Percentiles rank a stretch among this genome's conserved stretches.
Conservation (phyloP, 2,329 filamentous ascomycete species). For the Colletotrichum chlorophyti region DNA sequence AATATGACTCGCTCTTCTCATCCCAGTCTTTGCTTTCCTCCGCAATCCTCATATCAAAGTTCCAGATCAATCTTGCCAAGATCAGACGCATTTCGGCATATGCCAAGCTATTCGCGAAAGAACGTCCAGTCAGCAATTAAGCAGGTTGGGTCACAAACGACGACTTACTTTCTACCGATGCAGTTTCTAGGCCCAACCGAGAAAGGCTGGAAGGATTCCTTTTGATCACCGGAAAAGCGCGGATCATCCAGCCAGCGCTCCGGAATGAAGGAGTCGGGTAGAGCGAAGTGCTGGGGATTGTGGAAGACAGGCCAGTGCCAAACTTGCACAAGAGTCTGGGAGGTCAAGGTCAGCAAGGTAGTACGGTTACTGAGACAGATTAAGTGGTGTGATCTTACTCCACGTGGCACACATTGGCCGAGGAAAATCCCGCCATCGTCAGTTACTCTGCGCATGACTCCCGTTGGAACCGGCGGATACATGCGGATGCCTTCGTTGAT, state of each 20-base stretch:
- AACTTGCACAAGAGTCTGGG: slow-evolving; percentile 24
- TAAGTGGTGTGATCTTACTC: slow-evolving; percentile 31
- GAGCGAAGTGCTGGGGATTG: slow-evolving; percentile 37
- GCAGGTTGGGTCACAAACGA: slow-evolving; percentile 33
- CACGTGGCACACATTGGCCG: slow-evolving; percentile 39
- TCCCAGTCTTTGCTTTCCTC: slow-evolving; percentile 45
- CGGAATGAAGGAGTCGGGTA: slow-evolving; percentile 46
- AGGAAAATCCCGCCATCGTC: slow-evolving; percentile 38
- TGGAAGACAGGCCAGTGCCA: slow-evolving; percentile 39
- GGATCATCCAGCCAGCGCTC: slow-evolving; percentile 48
- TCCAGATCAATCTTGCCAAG: slow-evolving; percentile 49
- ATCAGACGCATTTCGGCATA: slow-evolving; percentile 57
- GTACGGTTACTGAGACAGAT: not conserved
- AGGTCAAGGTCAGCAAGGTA: not conserved
- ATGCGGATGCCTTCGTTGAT: slow-evolving; percentile 47
- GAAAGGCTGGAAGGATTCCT: slow-evolving; percentile 54
- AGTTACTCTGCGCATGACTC: not conserved
- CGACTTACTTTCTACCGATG: slow-evolving; percentile 54
- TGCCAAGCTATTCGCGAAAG: slow-evolving; percentile 40
- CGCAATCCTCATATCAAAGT: slow-evolving; percentile 51
- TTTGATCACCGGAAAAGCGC: slow-evolving; percentile 41
- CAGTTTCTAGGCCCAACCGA: slow-evolving; percentile 56
- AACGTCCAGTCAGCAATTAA: not conserved
- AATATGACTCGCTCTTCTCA: slow-evolving; percentile 41
- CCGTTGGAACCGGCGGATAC: slow-evolving; percentile 36